Percentiles rank a stretch among this genome's conserved stretches.
Evolutionary conservation across 2,329 filamentous ascomycete genomes (phyloP).

Genomic region (Leptographium wingfieldii): DNA sequence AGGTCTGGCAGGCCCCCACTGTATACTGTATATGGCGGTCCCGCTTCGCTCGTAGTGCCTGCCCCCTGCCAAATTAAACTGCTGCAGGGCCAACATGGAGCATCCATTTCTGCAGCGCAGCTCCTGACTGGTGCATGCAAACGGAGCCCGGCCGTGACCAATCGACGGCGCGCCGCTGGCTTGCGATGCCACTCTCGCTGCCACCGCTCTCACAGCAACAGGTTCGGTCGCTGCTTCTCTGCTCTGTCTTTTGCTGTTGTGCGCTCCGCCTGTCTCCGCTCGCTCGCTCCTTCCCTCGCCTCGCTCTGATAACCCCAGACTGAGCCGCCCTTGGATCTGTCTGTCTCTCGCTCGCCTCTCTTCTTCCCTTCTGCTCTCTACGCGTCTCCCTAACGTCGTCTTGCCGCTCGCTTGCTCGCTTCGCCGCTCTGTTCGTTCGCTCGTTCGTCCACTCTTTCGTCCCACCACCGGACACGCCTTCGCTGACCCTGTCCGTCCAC

Average conservation of each 20-base stretch:
- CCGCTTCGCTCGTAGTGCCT: too few species aligned
- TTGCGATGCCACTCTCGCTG: constrained; percentile 6
- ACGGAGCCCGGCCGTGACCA: background rate
- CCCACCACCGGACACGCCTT: background rate
- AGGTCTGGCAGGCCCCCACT: background rate
- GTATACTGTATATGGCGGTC: background rate
- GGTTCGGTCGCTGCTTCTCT: background rate
- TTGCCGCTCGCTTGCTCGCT: background rate
- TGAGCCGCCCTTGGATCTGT: background rate
- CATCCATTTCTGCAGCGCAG: background rate
- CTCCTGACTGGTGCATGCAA: constrained; percentile 8
- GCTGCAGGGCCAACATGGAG: background rate
- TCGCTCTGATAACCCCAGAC: background rate
- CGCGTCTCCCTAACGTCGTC: background rate
- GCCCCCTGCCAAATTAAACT: background rate
- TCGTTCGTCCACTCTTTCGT: background rate
- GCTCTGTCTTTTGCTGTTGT: background rate
- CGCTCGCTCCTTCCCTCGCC: background rate
- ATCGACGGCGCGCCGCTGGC: constrained; percentile 1
- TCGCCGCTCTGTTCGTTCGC: background rate
- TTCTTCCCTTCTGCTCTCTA: background rate
- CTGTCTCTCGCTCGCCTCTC: background rate
- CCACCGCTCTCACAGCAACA: constrained; percentile 5
- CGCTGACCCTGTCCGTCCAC: too few species aligned
- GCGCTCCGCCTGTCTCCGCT: background rate